Percentiles rank a stretch among this genome's conserved stretches.
Conservation (phyloP, 2,329 filamentous ascomycete genomes). For the Verticillium zaregamsianum region DNA sequence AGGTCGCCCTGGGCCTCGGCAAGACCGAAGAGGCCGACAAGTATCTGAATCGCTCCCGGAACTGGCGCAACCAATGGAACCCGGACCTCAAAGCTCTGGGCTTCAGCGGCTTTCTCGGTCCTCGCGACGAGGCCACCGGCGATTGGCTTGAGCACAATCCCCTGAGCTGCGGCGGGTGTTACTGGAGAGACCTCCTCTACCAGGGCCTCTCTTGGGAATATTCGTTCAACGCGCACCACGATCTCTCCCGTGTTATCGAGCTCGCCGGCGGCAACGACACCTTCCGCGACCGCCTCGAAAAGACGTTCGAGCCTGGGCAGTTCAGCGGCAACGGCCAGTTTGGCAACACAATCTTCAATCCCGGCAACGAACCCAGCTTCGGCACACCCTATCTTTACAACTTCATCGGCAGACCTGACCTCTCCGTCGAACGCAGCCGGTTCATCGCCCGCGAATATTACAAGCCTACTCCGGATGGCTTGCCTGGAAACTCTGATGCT, state of each 20-base stretch:
- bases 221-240: slow-evolving; percentile 65
- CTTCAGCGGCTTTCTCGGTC: slow-evolving; percentile 64
- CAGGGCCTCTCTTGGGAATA: slow-evolving; percentile 62
- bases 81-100: slow-evolving; percentile 49
- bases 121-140: slow-evolving; percentile 37
- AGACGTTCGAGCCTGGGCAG: slow-evolving; percentile 51
- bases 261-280: slow-evolving; percentile 48
- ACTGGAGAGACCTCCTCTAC: slow-evolving; percentile 58
- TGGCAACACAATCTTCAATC: slow-evolving; percentile 58
- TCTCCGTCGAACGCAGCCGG: slow-evolving; percentile 55
- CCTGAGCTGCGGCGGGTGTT: slow-evolving; percentile 57
- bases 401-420: slow-evolving; percentile 59
- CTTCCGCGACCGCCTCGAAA: slow-evolving; percentile 56
- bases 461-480: slow-evolving; percentile 45
- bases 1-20: slow-evolving; percentile 57
- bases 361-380: slow-evolving; percentile 65
- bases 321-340: slow-evolving; percentile 37
- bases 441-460: slow-evolving; percentile 58
- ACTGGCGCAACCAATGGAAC: slow-evolving; percentile 74
- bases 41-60: slow-evolving; percentile 59
- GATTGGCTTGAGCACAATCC: slow-evolving; percentile 44
- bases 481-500: slow-evolving; percentile 68
- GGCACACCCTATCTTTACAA: slow-evolving; percentile 66
- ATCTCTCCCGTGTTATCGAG: slow-evolving; percentile 50
- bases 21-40: slow-evolving; percentile 45